Evolutionary conservation across 495 filamentous ascomycete genomes (phyloP).

Genomic region (Podospora bellae-mahoneyi): DNA sequence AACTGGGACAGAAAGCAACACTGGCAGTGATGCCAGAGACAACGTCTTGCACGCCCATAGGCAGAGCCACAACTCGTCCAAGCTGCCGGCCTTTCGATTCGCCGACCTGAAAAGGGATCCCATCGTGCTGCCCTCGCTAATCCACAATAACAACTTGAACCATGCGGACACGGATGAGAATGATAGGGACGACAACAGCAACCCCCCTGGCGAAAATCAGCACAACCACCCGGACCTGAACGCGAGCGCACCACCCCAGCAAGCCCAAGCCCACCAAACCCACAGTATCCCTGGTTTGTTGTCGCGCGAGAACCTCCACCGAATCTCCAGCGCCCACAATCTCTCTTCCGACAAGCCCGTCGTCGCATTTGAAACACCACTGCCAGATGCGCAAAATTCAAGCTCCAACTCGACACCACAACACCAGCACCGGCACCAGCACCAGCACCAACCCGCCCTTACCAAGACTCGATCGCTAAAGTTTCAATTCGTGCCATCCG

Average conservation of each 20-base stretch:
- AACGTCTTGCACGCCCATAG: conserved; percentile 44
- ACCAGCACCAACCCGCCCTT: conserved; percentile 7
- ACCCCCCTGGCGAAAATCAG: conserved; percentile 22
- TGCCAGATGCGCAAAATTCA: conserved; percentile 20
- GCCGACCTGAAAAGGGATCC: conserved; percentile 46
- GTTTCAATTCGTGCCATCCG: conserved; percentile 6
- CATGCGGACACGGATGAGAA: too few species aligned
- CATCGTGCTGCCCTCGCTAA: conserved; percentile 35
- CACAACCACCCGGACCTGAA: background rate
- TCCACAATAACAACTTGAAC: conserved; percentile 9
- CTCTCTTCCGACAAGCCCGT: conserved; percentile 16
- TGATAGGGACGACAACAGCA: background rate
- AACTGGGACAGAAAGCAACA: conserved; percentile 17
- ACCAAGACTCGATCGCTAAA: conserved; percentile 18
- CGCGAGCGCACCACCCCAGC: conserved; percentile 11
- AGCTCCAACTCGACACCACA: background rate
- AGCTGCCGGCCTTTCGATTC: conserved; percentile 49
- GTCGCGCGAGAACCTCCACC: conserved; percentile 27
- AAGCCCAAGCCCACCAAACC: background rate
- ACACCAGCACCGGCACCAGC: background rate
- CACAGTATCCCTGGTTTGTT: conserved; percentile 28
- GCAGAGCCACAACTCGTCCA: conserved; percentile 49
- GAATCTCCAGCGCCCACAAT: conserved; percentile 25
- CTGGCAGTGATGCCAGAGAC: conserved; percentile 20
- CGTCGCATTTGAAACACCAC: conserved; percentile 15